Conservation (phyloP, 768 basidiomycete genomes). For the Flagelloscypha sp. region DNA sequence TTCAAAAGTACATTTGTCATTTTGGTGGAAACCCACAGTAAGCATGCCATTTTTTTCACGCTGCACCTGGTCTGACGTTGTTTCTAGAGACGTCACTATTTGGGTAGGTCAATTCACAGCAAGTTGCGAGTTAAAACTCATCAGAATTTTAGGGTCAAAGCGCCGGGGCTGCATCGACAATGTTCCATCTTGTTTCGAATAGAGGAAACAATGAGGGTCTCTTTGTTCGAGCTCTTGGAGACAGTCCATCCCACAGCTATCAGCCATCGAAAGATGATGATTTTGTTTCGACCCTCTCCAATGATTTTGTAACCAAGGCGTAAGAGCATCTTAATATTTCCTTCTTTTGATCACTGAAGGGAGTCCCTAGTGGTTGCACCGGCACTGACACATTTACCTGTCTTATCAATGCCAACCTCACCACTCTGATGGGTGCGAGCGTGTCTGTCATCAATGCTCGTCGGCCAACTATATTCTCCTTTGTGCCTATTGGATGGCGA, state of each 20-base stretch:
- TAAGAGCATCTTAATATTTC: slow-evolving; percentile 13
- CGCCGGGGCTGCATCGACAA: slow-evolving; percentile 33
- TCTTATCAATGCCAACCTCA: slow-evolving; percentile 21
- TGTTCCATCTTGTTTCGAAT: slow-evolving; percentile 33
- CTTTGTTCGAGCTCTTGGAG: slow-evolving; percentile 35
- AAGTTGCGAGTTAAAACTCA: too few relatives aligned
- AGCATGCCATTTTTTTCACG: slow-evolving; percentile 1
- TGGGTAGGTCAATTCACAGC: too few relatives aligned
- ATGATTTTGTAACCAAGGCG: slow-evolving; percentile 27
- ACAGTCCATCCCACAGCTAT: slow-evolving; percentile 33
- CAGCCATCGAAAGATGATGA: slow-evolving; percentile 24
- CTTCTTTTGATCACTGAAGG: too few relatives aligned
- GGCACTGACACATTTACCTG: slow-evolving; percentile 24
- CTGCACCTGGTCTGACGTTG: not conserved
- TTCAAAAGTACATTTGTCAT: slow-evolving; percentile 26
- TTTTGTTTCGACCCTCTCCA: slow-evolving; percentile 27
- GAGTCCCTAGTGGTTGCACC: slow-evolving; percentile 25
- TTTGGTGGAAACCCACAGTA: slow-evolving; percentile 31
- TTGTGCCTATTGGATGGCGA: slow-evolving; percentile 31
- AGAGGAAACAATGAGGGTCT: slow-evolving; percentile 29
- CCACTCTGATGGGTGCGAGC: slow-evolving; percentile 25
- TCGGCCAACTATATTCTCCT: slow-evolving; percentile 25
- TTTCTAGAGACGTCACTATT: slow-evolving; percentile 28
- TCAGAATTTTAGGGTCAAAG: too few relatives aligned
- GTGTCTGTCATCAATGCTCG: slow-evolving; percentile 22